Base-by-base conservation (phyloP, 495 filamentous ascomycete genomes). In the Aspergillus homomorphus region DNA sequence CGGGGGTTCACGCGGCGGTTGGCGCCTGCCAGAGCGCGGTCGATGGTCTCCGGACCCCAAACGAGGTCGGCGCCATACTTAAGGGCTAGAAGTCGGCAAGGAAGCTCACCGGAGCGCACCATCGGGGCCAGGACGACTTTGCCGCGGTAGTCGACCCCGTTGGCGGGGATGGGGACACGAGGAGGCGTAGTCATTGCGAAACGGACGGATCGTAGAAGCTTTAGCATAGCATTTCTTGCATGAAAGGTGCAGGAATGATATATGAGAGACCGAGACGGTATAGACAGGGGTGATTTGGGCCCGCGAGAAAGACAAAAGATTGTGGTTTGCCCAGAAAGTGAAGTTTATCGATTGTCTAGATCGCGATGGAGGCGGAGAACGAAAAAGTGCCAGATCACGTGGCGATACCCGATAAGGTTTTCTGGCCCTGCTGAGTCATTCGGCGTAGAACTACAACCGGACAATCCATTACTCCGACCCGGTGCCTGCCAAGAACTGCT, bases 61-160 rank as follows among this genome's bases (percentile, higher is more conserved):
- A 98, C 94, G 15, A 98, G 82, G 69, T 98, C 94, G 45, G 95
- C 95, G 48, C 94, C 94, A 69, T 98, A 98, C 64, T 95, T 87
- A 19, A 98, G 83, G 7, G 94, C 89, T 4, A 92, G 69, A 1
- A 98, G 82, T 16, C 94, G 86, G 9, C 89, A 91, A 4, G 95
- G 95, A 18, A 97, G 78, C 76, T 99, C 94, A 62, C 95, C 95
- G 23, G 89, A 92, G 41, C 94, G 87, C 22, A 98, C 94, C 94
- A 98, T 98, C 42, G 94, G 94, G 22, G 94, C 94, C 30, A 99
- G 87, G 30, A 96, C 95, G 59, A 97, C 72, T 73, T 95, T 97
- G 65, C 87, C 87, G 62, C 92, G 84, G 73, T 95, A 97, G 76
- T 97, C 92, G 69, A 96, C 91, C 54, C 92, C 92, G 69, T 88